Conservation (phyloP, 2,329 filamentous ascomycete species). For the Verticillium longisporum region DNA sequence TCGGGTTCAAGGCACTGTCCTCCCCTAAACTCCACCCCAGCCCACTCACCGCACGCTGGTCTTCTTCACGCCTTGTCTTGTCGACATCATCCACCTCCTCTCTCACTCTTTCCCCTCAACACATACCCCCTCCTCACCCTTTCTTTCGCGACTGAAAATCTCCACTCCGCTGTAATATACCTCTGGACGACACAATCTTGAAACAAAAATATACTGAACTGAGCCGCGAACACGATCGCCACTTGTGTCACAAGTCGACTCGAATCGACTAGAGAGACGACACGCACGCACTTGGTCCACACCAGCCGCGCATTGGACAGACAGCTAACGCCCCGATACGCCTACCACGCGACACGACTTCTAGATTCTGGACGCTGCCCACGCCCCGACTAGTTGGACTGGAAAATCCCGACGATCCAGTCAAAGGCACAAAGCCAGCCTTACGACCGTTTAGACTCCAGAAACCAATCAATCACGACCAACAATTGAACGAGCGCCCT, state of each 20-base stretch:
- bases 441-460: neutral
- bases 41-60: neutral
- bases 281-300: neutral
- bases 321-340: neutral
- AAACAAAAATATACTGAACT: neutral
- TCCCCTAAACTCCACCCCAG: neutral
- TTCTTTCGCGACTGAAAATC: neutral
- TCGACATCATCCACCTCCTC: neutral
- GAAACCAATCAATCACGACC: neutral
- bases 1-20: neutral
- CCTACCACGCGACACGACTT: neutral
- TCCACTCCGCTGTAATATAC: conserved; percentile 1
- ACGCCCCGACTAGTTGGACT: neutral
- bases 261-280: neutral
- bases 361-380: neutral
- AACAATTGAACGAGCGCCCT: neutral
- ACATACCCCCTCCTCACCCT: neutral
- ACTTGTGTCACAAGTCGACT: neutral
- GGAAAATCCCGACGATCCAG: neutral
- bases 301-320: neutral
- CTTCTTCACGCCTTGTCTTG: neutral
- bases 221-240: neutral
- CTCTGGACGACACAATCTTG: neutral
- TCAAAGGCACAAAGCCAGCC: neutral
- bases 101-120: neutral